Conservation (phyloP, 1,284 basidiomycete genomes). For the Rhodotorula sp. region DNA sequence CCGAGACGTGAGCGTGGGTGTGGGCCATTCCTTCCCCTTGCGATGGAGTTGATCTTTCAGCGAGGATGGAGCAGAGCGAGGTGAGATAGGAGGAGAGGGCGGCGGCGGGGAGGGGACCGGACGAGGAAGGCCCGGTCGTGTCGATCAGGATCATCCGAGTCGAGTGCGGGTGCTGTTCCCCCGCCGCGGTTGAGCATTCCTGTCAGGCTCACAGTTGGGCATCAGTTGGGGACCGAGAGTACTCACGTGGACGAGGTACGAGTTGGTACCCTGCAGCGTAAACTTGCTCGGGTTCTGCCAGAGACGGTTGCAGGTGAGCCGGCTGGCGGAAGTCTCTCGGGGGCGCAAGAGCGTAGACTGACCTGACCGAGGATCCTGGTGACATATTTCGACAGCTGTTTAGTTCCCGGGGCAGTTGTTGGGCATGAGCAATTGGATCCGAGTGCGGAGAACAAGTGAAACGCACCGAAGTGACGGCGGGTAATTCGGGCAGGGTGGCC, state of each 20-base stretch:
- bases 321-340: background rate
- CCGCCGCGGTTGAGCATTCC: background rate
- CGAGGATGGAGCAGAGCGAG: conserved; percentile 46
- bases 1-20: conserved; percentile 56
- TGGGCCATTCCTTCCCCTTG: conserved; percentile 7
- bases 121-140: conserved; percentile 58
- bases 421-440: no score
- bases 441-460: no score
- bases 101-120: conserved; percentile 79
- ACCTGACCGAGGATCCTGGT: conserved; percentile 24
- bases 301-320: background rate
- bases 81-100: conserved; percentile 71
- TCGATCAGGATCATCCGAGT: conserved; percentile 78
- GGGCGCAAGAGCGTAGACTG: background rate
- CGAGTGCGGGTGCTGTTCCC: conserved; percentile 43
- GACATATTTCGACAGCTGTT: conserved; percentile 20
- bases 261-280: conserved; percentile 92
- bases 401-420: no score
- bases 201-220: no score
- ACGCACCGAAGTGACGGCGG: conserved; percentile 9
- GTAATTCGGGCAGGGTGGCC: conserved; percentile 8
- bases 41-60: conserved; percentile 45
- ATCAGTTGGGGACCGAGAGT: no score
- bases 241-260: conserved; percentile 65
- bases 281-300: conserved; percentile 64